These are phyloP conservation scores for Aureobasidium pullulans DNA, from an alignment of 2,329 filamentous ascomycete genomes.

Conservation along the genomic window DNA sequence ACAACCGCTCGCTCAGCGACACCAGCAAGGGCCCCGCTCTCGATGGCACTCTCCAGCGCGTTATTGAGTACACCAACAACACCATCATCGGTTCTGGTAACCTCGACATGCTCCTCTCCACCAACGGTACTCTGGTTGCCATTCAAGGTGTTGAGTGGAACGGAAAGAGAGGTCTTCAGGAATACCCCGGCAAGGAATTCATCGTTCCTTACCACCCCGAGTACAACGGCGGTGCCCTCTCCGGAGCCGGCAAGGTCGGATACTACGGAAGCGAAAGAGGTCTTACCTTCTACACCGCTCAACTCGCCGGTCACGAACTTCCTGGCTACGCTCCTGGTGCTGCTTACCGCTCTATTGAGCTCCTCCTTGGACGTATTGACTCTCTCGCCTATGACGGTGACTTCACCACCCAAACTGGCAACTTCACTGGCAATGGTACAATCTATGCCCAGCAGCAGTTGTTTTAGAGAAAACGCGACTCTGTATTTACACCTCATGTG, in stretches of 20 bases:
- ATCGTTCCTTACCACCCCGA: constrained; percentile 20
- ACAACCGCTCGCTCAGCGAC: constrained; percentile 9
- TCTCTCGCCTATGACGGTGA: constrained; percentile 38
- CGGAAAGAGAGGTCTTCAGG: constrained; percentile 23
- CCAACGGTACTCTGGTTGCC: constrained; percentile 24
- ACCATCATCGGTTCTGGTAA: constrained; percentile 26
- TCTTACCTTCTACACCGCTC: constrained; percentile 22
- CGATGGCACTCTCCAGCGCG: constrained; percentile 11
- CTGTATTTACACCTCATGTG: not conserved
- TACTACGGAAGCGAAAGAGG: constrained; percentile 22
- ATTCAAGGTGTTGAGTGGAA: constrained; percentile 28
- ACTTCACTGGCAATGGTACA: constrained; percentile 18
- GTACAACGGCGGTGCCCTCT: constrained; percentile 4
- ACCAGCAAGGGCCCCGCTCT: not conserved
- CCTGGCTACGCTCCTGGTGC: constrained; percentile 30
- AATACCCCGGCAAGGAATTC: constrained; percentile 19
- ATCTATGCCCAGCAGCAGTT: constrained; percentile 2
- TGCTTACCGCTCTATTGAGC: constrained; percentile 66
- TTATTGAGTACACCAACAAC: constrained; percentile 28
- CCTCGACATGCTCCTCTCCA: constrained; percentile 23
- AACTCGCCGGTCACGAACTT: constrained; percentile 22
- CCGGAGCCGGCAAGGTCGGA: constrained; percentile 21
- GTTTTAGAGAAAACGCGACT: not conserved
- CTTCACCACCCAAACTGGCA: constrained; percentile 30
- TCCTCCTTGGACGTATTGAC: constrained; percentile 62